Evolutionary conservation across 2,329 filamentous ascomycete species (phyloP).

Genomic region (Diaporthe sp.): DNA sequence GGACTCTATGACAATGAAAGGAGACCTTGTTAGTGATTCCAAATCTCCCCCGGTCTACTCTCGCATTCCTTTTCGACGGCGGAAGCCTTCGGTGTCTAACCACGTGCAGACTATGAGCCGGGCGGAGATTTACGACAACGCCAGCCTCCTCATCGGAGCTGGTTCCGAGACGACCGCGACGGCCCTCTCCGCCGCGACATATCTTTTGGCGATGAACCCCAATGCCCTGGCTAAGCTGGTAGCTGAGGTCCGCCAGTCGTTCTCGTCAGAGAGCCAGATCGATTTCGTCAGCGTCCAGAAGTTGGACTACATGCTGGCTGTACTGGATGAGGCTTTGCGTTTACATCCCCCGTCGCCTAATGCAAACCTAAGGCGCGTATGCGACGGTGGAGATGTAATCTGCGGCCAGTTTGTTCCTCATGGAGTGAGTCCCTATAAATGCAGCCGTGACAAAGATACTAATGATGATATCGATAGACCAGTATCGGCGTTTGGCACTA

Average conservation of each 20-base stretch:
- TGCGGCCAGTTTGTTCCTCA: constrained; percentile 40
- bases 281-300: constrained; percentile 47
- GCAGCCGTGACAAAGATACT: neutral
- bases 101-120: constrained; percentile 12
- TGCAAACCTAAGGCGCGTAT: constrained; percentile 39
- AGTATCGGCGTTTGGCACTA: constrained; percentile 50
- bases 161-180: constrained; percentile 46
- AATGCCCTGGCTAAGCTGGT: constrained; percentile 49
- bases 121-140: constrained; percentile 5
- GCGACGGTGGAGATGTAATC: constrained; percentile 41
- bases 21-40: constrained; percentile 33
- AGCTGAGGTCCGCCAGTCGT: constrained; percentile 54
- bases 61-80: too few relatives aligned
- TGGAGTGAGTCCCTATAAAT: neutral
- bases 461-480: constrained; percentile 40
- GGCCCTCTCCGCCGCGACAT: constrained; percentile 43
- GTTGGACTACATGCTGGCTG: constrained; percentile 54
- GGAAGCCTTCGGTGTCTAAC: neutral
- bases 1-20: constrained; percentile 43
- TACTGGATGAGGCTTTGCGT: constrained; percentile 55
- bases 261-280: constrained; percentile 55
- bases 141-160: constrained; percentile 38
- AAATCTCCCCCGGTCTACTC: neutral
- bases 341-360: constrained; percentile 50
- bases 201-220: constrained; percentile 50